Base-by-base conservation (phyloP, 1,139 yeast species). In the Geotrichum aggregatum region DNA sequence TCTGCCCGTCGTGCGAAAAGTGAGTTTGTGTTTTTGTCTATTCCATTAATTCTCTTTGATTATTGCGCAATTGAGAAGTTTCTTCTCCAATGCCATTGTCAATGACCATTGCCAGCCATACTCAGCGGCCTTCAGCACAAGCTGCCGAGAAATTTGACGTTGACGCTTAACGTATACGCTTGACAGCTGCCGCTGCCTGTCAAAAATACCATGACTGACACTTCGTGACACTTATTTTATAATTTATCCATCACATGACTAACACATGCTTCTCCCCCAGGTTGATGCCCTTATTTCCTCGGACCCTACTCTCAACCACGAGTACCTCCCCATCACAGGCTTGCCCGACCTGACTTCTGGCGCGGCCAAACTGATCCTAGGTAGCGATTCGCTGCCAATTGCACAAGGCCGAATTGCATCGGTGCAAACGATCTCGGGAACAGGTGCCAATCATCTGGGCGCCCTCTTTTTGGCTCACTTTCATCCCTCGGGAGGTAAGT, bases 361-460 rank as follows among this genome's bases (percentile, higher is more conserved):
- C 54, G 88, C 96, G 41, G 87, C 95, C 13, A 77, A 77, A 63
- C 83, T 89, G 52, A 80, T 91, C 50, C 74, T 91, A 55, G 97
- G 97, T 44, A 73, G 71, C 2, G 76, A 82, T 50, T 79, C 86
- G 1, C 66, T 70, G 30, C 84, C 85, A 7, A 68, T 82, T 48
- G 63, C 67, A 24, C 80, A 80, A 58, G 63, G 63, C 49, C 59
- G 84, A 63, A 76, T 87, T 42, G 80, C 85, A 21, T 83, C 94
- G 34, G 82, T 86, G 54, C 98, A 92, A 71, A 81, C 95, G 34
- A 76, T 92, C 56, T 86, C 96, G 28, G 98, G 98, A 59, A 92
- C 98, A 11, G 98, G 98, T 53, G 96, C 98, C 4, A 77, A 91
- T 63, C 98, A 91, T 66, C 73, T 89, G 64, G 95, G 91, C 24